These are phyloP conservation scores for Dryas octopetala DNA, from an alignment of 306 rosid species.

Conservation along the genomic window DNA sequence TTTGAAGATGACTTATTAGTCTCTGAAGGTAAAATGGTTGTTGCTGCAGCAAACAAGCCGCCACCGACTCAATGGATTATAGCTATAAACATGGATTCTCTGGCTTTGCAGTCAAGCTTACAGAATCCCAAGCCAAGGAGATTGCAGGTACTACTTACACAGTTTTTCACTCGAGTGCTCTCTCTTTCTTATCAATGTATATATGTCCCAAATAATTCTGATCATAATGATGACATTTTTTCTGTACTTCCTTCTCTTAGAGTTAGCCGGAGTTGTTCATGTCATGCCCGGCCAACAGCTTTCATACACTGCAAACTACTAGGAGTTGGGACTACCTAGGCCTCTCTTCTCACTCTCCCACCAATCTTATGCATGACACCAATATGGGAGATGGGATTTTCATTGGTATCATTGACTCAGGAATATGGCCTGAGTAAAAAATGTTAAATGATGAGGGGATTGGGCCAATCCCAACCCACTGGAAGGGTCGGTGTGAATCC, in stretches of 20 bases:
- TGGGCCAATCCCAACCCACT: conserved; percentile 19
- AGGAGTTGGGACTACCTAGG: conserved; percentile 26
- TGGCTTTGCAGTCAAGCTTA: conserved; percentile 43
- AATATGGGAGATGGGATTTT: conserved; percentile 16
- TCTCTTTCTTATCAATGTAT: neutral
- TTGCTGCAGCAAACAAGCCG: conserved; percentile 30
- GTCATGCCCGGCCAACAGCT: neutral
- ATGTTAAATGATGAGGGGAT: conserved; percentile 3
- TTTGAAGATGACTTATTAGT: neutral
- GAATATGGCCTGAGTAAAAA: conserved; percentile 18
- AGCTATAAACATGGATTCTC: conserved; percentile 43
- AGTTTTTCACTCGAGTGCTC: too few species aligned
- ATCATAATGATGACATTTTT: neutral
- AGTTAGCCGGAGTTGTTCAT: neutral
- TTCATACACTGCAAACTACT: conserved; percentile 10
- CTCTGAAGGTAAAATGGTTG: neutral
- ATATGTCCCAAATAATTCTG: neutral
- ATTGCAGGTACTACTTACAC: conserved; percentile 18
- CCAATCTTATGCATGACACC: neutral
- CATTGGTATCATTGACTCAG: conserved; percentile 2
- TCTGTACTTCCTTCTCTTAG: neutral
- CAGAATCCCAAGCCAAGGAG: conserved; percentile 33
- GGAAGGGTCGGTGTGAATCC: conserved; percentile 17
- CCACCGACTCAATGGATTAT: conserved; percentile 34
- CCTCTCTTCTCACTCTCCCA: neutral